These are phyloP conservation scores for Lepiota brunneoincarnata DNA, from an alignment of 768 basidiomycete species.

Conservation along the genomic window DNA sequence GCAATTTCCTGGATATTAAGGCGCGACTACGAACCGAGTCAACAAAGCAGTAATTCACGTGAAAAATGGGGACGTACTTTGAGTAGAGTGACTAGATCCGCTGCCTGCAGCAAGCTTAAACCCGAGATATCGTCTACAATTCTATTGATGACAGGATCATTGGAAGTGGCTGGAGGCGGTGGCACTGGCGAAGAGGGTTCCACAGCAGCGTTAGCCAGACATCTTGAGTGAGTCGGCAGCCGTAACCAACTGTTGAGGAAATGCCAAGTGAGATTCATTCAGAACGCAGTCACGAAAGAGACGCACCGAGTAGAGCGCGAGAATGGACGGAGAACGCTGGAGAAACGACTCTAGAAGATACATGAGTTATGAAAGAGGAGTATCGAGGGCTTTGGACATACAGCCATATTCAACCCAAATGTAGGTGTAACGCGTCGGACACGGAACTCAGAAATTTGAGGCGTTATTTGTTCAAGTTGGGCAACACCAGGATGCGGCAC, in stretches of 20 bases:
- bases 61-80: slow-evolving; percentile 55
- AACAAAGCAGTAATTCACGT: neutral
- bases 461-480: slow-evolving; percentile 31
- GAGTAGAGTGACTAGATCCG: slow-evolving; percentile 87
- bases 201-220: slow-evolving; percentile 54
- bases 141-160: slow-evolving; percentile 67
- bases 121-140: slow-evolving; percentile 93
- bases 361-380: slow-evolving; percentile 6
- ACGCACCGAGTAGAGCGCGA: slow-evolving; percentile 39
- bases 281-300: neutral
- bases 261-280: slow-evolving; percentile 7
- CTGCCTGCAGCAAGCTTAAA: slow-evolving; percentile 88
- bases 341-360: slow-evolving; percentile 40
- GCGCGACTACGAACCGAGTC: slow-evolving; percentile 45
- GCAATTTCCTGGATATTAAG: slow-evolving; percentile 98
- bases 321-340: slow-evolving; percentile 37
- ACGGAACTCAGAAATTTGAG: slow-evolving; percentile 31
- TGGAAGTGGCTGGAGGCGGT: slow-evolving; percentile 41
- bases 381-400: slow-evolving; percentile 24
- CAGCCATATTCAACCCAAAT: slow-evolving; percentile 35
- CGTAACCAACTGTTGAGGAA: slow-evolving; percentile 32
- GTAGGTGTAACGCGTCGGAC: slow-evolving; percentile 22
- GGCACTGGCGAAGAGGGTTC: slow-evolving; percentile 37
- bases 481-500: slow-evolving; percentile 14
- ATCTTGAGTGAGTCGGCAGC: slow-evolving; percentile 43